Base-by-base conservation (phyloP, 257 asterid species). In the Lantana camara region DNA sequence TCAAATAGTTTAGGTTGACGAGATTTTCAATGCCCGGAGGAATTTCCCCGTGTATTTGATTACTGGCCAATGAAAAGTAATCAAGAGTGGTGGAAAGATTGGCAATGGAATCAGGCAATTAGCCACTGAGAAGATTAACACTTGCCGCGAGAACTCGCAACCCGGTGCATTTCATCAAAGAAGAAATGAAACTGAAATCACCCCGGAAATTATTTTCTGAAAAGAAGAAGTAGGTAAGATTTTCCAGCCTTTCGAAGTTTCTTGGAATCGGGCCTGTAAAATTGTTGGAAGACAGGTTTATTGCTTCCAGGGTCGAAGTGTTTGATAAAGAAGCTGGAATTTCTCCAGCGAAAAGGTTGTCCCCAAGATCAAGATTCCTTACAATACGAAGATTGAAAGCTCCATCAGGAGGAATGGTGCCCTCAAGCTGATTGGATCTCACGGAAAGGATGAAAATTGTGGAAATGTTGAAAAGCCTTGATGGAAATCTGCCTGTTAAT, bases 1-100 rank as follows among this genome's bases (percentile, higher is more conserved):
- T 32, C 4, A 79, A 8, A n/a, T 14, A 4, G 22, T 47, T 37
- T 1, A 79, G 34, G 9, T 68, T 57, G 12, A 40, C 42, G 37
- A 82, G 79, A 41, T 79, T 69, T 24, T 49, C 67, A 19, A 82
- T 68, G 22, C 50, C 71, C 10, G 27, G 11, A 14, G 79, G 85
- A 34, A 82, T 66, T 19, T 63, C 50, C 19, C 88, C 88, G 4
- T 63, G 74, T n/a, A 82, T 29, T 45, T 71, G 71, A 53, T 67
- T 79, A 11, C 17, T 0, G 0, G 24, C 27, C 13, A 70, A 20
- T 0, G 13, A 30, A 24, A 82, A 11, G 15, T 10, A 21, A 0
- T 4, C 4, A 41, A 82, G 63, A 1, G 44, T 21, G 12, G 7
- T 35, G 0, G 85, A 83, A 4, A 83, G 42, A 24, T 83, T 83